Evolutionary conservation across 192 early-diverging fungal genomes (phyloP), one percentile per base, ranked within the genome.

Genomic region (Coemansia sp.): DNA sequence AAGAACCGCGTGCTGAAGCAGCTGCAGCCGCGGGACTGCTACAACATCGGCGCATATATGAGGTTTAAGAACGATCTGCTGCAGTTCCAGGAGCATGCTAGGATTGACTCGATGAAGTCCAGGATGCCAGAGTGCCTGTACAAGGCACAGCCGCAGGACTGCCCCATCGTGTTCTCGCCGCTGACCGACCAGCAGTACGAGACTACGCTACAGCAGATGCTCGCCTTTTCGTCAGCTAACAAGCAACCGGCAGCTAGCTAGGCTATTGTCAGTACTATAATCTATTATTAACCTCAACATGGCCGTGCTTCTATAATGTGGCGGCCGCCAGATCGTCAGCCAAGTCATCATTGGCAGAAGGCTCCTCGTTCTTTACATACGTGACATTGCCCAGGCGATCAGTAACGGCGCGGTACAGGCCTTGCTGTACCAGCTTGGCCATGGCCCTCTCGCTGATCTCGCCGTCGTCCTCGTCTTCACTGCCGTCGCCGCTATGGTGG

Each of bases 1-100:
- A 92, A 92, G 59, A 89, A 92, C 60, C 77, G 82, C 16, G 91
- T 93, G 11, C 68, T 96, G 63, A 83, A 84, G 38, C 74, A 82
- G 55, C 65, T 82, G 31, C 71, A 74, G 60, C 61, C 74, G 11
- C 61, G 68, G 20, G 65, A 74, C 62, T 82, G 79, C 74, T 74
- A 77, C 66, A 82, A 82, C 48, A 67, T 76, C 18, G 65, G 51
- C 23, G 74, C 75, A 0, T 82, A 77, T 39, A 73, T 82, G 70
- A 65, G 58, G 36, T 77, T 82, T 35, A 82, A 82, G 60, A 74
- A 68, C 59, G 68, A 82, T 39, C 58, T 76, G 61, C 48, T 67
- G 20, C 67, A 63, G 56, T 82, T 82, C 56, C 74, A 68, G 55
- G 75, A 82, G 34, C 66, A 67, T 33, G 79, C 79, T 9, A 50